Evolutionary conservation across 2,329 filamentous ascomycete species (phyloP), one percentile per base, ranked within the genome.

Genomic region (Neonectria sp.): DNA sequence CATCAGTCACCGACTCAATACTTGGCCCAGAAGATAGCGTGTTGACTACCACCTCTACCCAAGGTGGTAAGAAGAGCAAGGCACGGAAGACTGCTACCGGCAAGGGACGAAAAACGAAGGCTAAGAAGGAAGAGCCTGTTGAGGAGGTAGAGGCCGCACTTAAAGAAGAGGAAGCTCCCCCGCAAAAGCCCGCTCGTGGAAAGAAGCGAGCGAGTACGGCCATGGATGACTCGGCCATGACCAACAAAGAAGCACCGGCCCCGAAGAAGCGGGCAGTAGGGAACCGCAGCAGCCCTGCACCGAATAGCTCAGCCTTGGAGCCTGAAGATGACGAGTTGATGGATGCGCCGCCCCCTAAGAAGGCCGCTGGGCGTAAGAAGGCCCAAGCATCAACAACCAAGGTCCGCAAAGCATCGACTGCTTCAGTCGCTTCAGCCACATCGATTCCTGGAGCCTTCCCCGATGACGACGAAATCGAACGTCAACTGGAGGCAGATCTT

Each of bases 401-500:
- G 59, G n/a, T 31, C 6, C 51, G 51, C 33, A 24, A 53, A 35
- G 51, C 29, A 24, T 71, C 74, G 8, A 70, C 72, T 12, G 71
- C 77, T 2, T 90, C 89, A 2, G 84, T 86, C 27, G 78, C 83
- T 37, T 87, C 88, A 1, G 86, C 86, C 17, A 80, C 83, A 25
- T 87, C 88, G 80, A 82, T 82, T 6, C 75, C 83, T n/a, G 80
- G 80, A 17, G 79, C 79, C 5, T 79, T 88, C 12, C 86, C 87
- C 0, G 85, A 89, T 61, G 90, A 93, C 67, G 88, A 90, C 2
- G 91, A 92, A 69, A 86, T 93, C 43, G 90, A 93, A 58, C 86
- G 87, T 25, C 89, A 89, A 55, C 82, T 93, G 1, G 87, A 92
- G 73, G 89, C 88, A 2, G 91, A 92, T 64, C 84, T 93, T 11